Evolutionary conservation across 495 filamentous ascomycete genomes (phyloP).

Genomic region (Penicillium maclennaniae): DNA sequence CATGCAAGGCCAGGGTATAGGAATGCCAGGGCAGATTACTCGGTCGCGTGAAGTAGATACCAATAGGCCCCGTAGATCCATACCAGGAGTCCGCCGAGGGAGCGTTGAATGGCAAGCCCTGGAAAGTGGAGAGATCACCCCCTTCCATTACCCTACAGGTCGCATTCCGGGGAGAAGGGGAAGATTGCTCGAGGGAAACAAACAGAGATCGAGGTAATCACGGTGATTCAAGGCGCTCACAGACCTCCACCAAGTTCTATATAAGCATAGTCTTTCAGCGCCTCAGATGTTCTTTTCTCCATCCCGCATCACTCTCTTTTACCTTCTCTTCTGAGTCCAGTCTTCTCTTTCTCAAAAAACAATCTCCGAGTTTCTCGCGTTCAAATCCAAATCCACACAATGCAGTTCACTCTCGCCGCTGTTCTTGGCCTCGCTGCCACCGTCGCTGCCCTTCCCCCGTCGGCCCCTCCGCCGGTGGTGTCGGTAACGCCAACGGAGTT

Average conservation of each 20-base stretch:
- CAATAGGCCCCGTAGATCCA: slow-evolving; percentile 27
- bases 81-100: slow-evolving; percentile 21
- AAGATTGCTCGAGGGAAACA: slow-evolving; percentile 11
- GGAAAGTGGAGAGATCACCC: slow-evolving; percentile 19
- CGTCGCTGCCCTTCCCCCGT: slow-evolving; percentile 17
- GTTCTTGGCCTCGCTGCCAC: slow-evolving; percentile 23
- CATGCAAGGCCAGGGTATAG: not conserved
- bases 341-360: slow-evolving; percentile 22
- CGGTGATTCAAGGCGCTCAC: slow-evolving; percentile 14
- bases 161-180: slow-evolving; percentile 30
- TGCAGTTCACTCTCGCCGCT: slow-evolving; percentile 28
- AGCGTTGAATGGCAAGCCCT: slow-evolving; percentile 10
- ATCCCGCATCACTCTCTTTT: slow-evolving; percentile 36
- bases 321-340: slow-evolving; percentile 27
- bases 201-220: slow-evolving; percentile 3
- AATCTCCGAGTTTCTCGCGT: slow-evolving; percentile 31
- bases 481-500: slow-evolving; percentile 22
- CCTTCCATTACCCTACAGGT: slow-evolving; percentile 25
- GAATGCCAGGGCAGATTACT: slow-evolving; percentile 14
- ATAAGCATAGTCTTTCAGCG: slow-evolving; percentile 28
- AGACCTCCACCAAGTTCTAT: slow-evolving; percentile 33
- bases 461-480: slow-evolving; percentile 11
- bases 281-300: slow-evolving; percentile 17
- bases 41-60: slow-evolving; percentile 14
- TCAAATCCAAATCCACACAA: slow-evolving; percentile 39